Conservation (phyloP, 371 early-diverging fungal genomes). For the Pancytospora epiphaga region DNA sequence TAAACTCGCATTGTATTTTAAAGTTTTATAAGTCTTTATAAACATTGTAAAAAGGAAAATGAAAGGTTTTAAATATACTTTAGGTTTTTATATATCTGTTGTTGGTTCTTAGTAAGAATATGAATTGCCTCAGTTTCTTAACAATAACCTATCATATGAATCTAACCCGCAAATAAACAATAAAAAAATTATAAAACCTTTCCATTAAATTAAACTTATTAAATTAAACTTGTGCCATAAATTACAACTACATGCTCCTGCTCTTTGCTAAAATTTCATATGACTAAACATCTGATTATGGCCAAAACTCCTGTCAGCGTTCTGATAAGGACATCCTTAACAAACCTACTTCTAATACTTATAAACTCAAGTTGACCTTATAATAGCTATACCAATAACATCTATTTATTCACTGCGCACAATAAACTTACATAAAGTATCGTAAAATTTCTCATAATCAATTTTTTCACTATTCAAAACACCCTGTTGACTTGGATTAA, state of each 20-base stretch:
- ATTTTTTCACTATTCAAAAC: conserved; percentile 60
- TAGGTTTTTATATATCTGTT: too few species aligned
- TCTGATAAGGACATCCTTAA: background rate
- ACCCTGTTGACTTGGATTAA: conserved; percentile 86
- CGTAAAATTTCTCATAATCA: conserved; percentile 60
- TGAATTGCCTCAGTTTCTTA: background rate
- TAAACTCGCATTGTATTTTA: too few species aligned
- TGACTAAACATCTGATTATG: background rate
- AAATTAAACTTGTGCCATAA: background rate
- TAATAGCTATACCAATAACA: too few species aligned
- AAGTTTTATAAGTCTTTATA: too few species aligned
- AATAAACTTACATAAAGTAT: conserved; percentile 54
- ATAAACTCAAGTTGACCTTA: too few species aligned
- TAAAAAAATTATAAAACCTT: background rate
- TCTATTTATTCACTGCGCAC: conserved; percentile 36
- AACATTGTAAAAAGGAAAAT: too few species aligned
- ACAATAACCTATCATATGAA: too few species aligned
- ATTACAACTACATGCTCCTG: background rate
- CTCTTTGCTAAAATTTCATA: background rate
- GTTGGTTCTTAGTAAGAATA: background rate
- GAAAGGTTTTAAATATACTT: too few species aligned
- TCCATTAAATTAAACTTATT: background rate
- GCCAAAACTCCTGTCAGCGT: background rate
- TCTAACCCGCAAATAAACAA: background rate
- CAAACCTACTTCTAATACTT: too few species aligned